Percentiles rank a stretch among this genome's conserved stretches.
These are phyloP conservation scores for Acacia confusa DNA, from an alignment of 306 rosid genomes.

Conservation along the genomic window DNA sequence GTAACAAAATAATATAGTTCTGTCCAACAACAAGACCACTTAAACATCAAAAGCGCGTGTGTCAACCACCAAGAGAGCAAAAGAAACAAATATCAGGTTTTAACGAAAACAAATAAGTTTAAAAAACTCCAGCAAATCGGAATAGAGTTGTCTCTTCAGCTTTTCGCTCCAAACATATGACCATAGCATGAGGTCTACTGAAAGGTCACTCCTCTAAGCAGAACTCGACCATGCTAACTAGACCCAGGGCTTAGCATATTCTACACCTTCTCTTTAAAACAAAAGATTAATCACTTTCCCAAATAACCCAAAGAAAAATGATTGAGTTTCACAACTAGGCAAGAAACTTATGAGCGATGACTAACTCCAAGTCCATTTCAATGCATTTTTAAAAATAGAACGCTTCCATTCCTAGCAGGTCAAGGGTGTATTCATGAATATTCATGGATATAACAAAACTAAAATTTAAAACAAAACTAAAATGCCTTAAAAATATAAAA, in stretches of 20 bases:
- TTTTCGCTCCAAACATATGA: not conserved
- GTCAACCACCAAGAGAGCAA: constrained; percentile 20
- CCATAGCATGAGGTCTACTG: constrained; percentile 6
- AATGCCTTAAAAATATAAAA: constrained; percentile 2
- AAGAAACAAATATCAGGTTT: constrained; percentile 14
- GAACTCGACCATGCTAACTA: not conserved
- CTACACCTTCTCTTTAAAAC: not conserved
- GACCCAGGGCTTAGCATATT: not conserved
- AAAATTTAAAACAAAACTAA: not conserved
- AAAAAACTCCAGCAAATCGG: not conserved
- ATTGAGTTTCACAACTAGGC: not conserved
- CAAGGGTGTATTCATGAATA: not conserved
- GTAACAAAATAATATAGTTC: not conserved
- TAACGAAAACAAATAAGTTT: not conserved
- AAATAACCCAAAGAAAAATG: not conserved
- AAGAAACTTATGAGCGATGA: not conserved
- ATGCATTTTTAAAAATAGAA: not conserved
- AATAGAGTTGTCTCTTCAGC: not conserved
- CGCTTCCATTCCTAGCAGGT: not conserved
- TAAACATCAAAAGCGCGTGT: constrained; percentile 29
- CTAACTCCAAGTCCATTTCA: not conserved
- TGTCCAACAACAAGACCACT: constrained; percentile 16
- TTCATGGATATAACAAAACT: not conserved
- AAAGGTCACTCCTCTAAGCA: constrained; percentile 5
- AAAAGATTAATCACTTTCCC: not conserved